Evolutionary conservation across 2,329 filamentous ascomycete genomes (phyloP).

Genomic region (Trichophyton rubrum): DNA sequence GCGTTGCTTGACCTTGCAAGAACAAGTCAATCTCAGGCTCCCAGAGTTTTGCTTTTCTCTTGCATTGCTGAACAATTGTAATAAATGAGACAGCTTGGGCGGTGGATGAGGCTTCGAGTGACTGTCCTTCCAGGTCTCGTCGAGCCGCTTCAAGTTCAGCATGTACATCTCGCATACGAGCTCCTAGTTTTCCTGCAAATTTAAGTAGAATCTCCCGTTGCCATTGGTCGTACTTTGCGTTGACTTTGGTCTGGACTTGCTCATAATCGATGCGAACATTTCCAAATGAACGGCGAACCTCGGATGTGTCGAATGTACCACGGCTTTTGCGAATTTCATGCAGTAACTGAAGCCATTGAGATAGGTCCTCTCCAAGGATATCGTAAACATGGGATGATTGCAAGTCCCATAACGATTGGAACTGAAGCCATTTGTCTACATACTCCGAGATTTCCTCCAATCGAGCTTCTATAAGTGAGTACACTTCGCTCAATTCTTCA

Average conservation of each 20-base stretch:
- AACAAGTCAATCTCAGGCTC: slow-evolving; percentile 93
- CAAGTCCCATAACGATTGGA: slow-evolving; percentile 95
- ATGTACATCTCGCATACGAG: slow-evolving; percentile 82
- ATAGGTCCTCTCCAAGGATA: slow-evolving; percentile 76
- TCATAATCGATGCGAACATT: slow-evolving; percentile 95
- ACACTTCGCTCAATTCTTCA: slow-evolving; percentile 64
- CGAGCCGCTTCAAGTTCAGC: slow-evolving; percentile 83
- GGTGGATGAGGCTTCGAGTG: slow-evolving; percentile 85
- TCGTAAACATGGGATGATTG: slow-evolving; percentile 94
- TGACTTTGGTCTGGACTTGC: slow-evolving; percentile 96
- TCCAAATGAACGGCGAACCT: slow-evolving; percentile 83
- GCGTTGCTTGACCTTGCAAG: slow-evolving; percentile 83
- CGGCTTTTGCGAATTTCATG: slow-evolving; percentile 93
- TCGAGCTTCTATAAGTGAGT: slow-evolving; percentile 71
- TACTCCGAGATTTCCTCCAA: slow-evolving; percentile 68
- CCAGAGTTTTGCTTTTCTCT: slow-evolving; percentile 86
- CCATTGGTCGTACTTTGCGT: slow-evolving; percentile 99
- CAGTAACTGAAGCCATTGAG: slow-evolving; percentile 87
- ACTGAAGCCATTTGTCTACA: slow-evolving; percentile 96
- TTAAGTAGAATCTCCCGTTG: slow-evolving; percentile 93
- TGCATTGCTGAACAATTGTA: slow-evolving; percentile 91
- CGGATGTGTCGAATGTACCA: slow-evolving; percentile 92
- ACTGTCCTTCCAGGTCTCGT: slow-evolving; percentile 80
- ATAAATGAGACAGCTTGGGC: slow-evolving; percentile 97
- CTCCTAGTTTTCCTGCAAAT: slow-evolving; percentile 79